phyloP scores from a whole-genome alignment of 768 basidiomycete species.

The Hygrocybe punicea region DNA sequence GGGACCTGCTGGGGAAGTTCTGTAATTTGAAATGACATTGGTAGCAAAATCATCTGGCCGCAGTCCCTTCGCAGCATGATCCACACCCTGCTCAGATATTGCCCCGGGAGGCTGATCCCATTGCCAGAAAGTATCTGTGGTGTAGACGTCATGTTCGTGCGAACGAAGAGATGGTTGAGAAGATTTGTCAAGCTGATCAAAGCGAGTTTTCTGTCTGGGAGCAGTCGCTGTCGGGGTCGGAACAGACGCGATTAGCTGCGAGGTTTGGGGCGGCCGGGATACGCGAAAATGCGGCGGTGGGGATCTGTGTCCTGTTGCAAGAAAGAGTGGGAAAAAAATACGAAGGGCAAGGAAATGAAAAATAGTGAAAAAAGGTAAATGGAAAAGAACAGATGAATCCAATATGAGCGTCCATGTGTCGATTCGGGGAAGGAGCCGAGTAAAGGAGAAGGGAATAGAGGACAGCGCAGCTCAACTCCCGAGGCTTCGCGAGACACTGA shows the following conservation, averaged over 20 bases:
- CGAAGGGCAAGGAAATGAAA: slow-evolving; percentile 34
- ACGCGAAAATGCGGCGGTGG: slow-evolving; percentile 33
- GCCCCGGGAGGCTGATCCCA: slow-evolving; percentile 6
- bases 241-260: not conserved
- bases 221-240: slow-evolving; percentile 1
- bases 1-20: not conserved
- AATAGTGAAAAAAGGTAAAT: slow-evolving; percentile 33
- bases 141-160: slow-evolving; percentile 21
- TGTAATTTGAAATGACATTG: not conserved
- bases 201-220: slow-evolving; percentile 19
- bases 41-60: slow-evolving; percentile 5
- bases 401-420: slow-evolving; percentile 42
- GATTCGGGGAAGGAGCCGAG: slow-evolving; percentile 32
- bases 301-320: slow-evolving; percentile 49
- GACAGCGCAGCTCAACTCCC: slow-evolving; percentile 17
- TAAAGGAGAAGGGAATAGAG: slow-evolving; percentile 28
- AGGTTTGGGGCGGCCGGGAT: not conserved
- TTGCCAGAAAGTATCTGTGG: slow-evolving; percentile 22
- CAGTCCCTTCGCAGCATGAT: slow-evolving; percentile 1
- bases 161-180: not conserved
- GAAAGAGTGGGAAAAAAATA: no score
- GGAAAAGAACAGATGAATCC: slow-evolving; percentile 39
- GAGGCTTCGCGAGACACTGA: slow-evolving; percentile 18
- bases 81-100: slow-evolving; percentile 1
- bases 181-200: slow-evolving; percentile 21